These are phyloP conservation scores for Pseudoperonospora humuli DNA, from an alignment of 352 stramenopile genomes.

Conservation along the genomic window DNA sequence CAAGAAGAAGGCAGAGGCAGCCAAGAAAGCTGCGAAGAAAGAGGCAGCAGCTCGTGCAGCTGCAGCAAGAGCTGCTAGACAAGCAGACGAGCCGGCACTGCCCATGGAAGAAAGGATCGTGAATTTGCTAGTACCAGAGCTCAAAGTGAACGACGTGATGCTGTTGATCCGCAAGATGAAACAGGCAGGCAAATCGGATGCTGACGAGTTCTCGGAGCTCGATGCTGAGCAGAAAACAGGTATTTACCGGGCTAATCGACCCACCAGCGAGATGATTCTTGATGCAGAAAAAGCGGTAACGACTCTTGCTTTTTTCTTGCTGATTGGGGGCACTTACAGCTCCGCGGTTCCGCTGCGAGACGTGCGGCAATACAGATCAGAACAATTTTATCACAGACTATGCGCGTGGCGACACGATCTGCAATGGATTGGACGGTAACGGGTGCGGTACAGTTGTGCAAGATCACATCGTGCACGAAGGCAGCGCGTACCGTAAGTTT, in stretches of 20 bases:
- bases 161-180: conserved; percentile 87
- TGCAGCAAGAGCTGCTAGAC: conserved; percentile 31
- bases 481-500: conserved; percentile 94
- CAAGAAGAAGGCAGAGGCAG: conserved; percentile 41
- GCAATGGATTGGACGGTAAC: conserved; percentile 79
- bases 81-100: conserved; percentile 41
- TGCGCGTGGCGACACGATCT: conserved; percentile 81
- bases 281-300: conserved; percentile 3
- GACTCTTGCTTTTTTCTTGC: neutral
- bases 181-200: conserved; percentile 81
- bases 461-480: conserved; percentile 95
- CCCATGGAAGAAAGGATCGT: conserved; percentile 85
- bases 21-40: conserved; percentile 39
- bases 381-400: conserved; percentile 89
- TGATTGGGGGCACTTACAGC: conserved; percentile 21
- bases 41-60: conserved; percentile 25
- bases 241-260: conserved; percentile 18
- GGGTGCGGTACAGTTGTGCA: conserved; percentile 91
- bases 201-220: conserved; percentile 81
- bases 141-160: conserved; percentile 86
- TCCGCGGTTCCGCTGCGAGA: conserved; percentile 77
- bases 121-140: conserved; percentile 76
- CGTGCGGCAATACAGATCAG: conserved; percentile 82
- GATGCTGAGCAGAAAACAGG: conserved; percentile 82
- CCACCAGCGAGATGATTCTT: neutral